Evolutionary conservation across 2,329 filamentous ascomycete species (phyloP).

Genomic region (Trichoderma guizhouense): DNA sequence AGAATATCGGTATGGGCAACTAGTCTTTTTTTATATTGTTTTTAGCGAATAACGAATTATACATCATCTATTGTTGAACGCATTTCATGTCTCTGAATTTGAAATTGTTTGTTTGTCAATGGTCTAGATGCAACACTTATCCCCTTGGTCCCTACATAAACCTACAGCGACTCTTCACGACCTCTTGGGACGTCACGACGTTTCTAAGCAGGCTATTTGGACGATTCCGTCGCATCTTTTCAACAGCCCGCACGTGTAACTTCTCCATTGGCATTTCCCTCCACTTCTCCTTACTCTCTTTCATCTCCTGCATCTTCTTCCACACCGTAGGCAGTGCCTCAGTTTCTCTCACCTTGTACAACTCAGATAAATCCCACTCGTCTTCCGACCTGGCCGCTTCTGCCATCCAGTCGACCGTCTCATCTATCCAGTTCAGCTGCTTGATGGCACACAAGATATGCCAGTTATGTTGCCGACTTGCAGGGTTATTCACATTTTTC

Average conservation of each 20-base stretch:
- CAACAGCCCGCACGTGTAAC: not conserved
- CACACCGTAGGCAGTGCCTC: not conserved
- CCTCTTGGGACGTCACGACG: not conserved
- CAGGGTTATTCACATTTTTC: not conserved
- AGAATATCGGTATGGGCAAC: not conserved
- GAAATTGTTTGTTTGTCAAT: not conserved
- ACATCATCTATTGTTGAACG: not conserved
- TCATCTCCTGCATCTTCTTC: not conserved
- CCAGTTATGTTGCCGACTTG: not conserved
- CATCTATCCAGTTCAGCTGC: not conserved
- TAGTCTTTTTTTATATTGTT: not conserved
- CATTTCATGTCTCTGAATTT: rapidly evolving
- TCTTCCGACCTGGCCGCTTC: not conserved
- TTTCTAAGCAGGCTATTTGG: not conserved
- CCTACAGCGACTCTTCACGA: not conserved
- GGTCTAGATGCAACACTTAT: not conserved
- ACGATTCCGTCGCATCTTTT: not conserved
- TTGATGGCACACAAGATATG: not conserved
- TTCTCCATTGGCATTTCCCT: not conserved
- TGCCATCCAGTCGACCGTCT: not conserved
- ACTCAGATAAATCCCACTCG: not conserved
- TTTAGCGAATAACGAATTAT: not conserved
- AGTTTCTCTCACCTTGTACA: not conserved
- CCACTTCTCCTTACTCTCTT: not conserved
- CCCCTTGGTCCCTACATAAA: not conserved